Evolutionary conservation across 108 stramenopile genomes (phyloP).

Genomic region (Seminavis robusta): DNA sequence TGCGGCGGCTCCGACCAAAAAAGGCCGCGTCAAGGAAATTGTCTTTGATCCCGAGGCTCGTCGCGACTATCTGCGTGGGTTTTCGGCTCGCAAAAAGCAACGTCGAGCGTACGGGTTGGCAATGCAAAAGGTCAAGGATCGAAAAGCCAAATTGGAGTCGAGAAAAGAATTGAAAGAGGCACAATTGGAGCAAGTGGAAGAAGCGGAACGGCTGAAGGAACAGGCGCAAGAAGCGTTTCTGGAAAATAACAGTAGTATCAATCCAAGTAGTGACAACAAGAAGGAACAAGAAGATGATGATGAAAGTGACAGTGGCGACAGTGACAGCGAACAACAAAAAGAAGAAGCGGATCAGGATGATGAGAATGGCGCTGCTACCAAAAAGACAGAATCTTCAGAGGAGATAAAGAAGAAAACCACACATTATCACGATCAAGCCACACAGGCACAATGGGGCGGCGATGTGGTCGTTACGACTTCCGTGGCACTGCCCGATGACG

Average conservation of each 20-base stretch:
- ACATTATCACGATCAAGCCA: slow-evolving; percentile 65
- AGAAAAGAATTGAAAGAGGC: slow-evolving; percentile 54
- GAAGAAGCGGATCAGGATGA: slow-evolving; percentile 14
- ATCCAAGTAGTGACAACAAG: background rate
- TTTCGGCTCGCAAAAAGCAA: slow-evolving; percentile 70
- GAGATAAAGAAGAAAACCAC: slow-evolving; percentile 37
- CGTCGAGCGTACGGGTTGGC: slow-evolving; percentile 84
- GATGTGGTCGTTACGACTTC: slow-evolving; percentile 77
- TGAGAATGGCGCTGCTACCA: slow-evolving; percentile 5
- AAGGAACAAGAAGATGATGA: slow-evolving; percentile 16
- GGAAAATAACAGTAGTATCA: background rate
- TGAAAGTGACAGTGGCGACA: slow-evolving; percentile 1
- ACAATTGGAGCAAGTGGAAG: slow-evolving; percentile 53
- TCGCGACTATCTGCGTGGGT: slow-evolving; percentile 61
- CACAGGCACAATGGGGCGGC: slow-evolving; percentile 65
- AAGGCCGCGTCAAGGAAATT: slow-evolving; percentile 17
- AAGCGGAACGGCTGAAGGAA: slow-evolving; percentile 66
- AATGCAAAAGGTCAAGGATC: slow-evolving; percentile 90
- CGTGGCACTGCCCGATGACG: slow-evolving; percentile 42
- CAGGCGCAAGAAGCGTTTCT: slow-evolving; percentile 23
- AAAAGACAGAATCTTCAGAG: slow-evolving; percentile 4
- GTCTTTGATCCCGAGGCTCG: slow-evolving; percentile 77
- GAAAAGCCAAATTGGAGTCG: slow-evolving; percentile 65
- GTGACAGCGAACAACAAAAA: slow-evolving; percentile 8
- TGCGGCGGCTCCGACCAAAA: no score